Base-by-base conservation (phyloP, 73 alveolate species). In the Paramecium biaurelia region DNA sequence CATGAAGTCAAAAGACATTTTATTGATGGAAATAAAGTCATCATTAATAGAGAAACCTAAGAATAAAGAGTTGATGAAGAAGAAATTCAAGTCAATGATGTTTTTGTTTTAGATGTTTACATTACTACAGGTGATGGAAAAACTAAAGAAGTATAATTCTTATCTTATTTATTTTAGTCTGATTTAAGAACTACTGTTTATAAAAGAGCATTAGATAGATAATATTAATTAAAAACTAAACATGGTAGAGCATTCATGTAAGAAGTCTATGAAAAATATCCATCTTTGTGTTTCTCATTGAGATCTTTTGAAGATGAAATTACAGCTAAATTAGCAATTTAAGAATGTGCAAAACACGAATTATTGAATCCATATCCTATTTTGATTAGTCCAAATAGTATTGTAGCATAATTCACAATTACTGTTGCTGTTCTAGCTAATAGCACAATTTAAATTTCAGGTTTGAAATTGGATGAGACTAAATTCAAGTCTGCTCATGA, bases 1-100 rank as follows among this genome's bases (percentile, higher is more conserved):
- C 99, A 98, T 94, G 98, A 97, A 93, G 89, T 98, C 88, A 98
- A 98, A 97, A 96, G 95, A 95, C 99, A 98, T 94, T 95, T 98
- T 58, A 97, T 98, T 72, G 99, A 98, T 79, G 99, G 99, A 26
- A 95, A 96, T 92, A 97, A 98, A 47, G 97, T 95, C 72, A 98
- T 98, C 93, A 96, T 97, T 70, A 92, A 95, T 76, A 96, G 93
- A 89, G 98, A 95, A 85, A 94, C 98, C 58, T 93, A 96, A 57
- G 99, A 97, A 87, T 96, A 97, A 93, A 98, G 92, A 88, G 98
- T 70, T 57, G 99, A 98, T 79, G 98, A 96, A 89, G 94, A 92
- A 96, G 98, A 98, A 93, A 98, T 98, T 96, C 98, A 93, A 58
- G 96, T 94, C 53, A 98, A 98, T 79, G 99, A 98, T 76, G 99